Base-by-base conservation (phyloP, 2,329 filamentous ascomycete genomes). In the Colletotrichum lentis region DNA sequence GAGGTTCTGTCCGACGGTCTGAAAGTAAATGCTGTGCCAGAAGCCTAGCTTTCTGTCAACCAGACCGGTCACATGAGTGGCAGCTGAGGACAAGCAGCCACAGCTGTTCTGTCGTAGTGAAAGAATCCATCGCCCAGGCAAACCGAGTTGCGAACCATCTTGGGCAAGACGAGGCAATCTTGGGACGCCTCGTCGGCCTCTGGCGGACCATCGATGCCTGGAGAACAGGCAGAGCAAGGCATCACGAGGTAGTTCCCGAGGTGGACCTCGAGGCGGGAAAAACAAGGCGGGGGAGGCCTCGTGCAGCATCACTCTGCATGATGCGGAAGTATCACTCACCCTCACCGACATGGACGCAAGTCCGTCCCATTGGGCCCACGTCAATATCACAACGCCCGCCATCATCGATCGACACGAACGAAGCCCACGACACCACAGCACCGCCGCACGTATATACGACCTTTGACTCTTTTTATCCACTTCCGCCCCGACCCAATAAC, bases 171-270 rank as follows among this genome's bases (percentile, higher is more conserved):
- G 16, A 56, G 54, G 54, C 54, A 46, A 35, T 11, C 31, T 11
- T n/a, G n/a, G 14, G 41, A 16, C 7, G 54, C 54, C 54, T 46
- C 7, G 16, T 35, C 39, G 18, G 39, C n/a, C 37, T 44, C 16
- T 50, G 24, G 54, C 54, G 54, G n/a, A 57, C 16, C 24, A 57
- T 20, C 2, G 39, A 44, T 44, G 54, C 54, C 54, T 46, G 14
- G 37, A 14, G 5, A 22, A 1, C 18, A 35, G 50, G 35, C 50
- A 54, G 31, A 16, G 31, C 2, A 2, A 57, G 54, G 39, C 39
- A 31, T 31, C 14, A 12, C n/a, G n/a, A n/a, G n/a, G n/a, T n/a
- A n/a, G n/a, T n/a, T n/a, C n/a, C n/a, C 14, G 53, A 56, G 31
- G 50, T 22, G 31, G 39, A 41, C 3, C 5, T 24, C 54, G 22